Conservation (phyloP, 2,329 filamentous ascomycete genomes). For the Neospermospora avenae region DNA sequence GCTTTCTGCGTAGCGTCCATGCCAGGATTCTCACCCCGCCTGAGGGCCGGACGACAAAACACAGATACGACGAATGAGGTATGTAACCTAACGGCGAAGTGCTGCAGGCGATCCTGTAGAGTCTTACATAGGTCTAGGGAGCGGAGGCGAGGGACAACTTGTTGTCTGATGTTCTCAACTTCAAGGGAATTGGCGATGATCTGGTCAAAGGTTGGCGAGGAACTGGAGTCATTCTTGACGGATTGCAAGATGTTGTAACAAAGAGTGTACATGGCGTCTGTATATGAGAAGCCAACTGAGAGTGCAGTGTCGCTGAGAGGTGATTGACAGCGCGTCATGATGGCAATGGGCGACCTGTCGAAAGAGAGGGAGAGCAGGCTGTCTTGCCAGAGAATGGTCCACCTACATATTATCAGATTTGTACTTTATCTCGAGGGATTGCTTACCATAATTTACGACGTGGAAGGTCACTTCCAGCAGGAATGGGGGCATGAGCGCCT, state of each 20-base stretch:
- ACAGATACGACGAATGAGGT: constrained; percentile 64
- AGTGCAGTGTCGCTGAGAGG: constrained; percentile 52
- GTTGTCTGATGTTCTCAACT: constrained; percentile 37
- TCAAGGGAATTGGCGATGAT: constrained; percentile 57
- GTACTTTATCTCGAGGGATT: not conserved
- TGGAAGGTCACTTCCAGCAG: constrained; percentile 32
- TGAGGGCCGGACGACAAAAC: constrained; percentile 59
- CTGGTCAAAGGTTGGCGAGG: constrained; percentile 36
- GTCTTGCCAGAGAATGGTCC: constrained; percentile 66
- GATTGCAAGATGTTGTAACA: constrained; percentile 55
- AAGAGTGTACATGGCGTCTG: constrained; percentile 64
- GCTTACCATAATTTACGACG: constrained; percentile 33
- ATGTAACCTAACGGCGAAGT: constrained; percentile 62
- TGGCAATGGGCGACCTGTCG: constrained; percentile 63
- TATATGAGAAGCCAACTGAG: constrained; percentile 52
- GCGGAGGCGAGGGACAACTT: constrained; percentile 52
- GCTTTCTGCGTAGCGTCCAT: constrained; percentile 52
- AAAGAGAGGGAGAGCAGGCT: constrained; percentile 64
- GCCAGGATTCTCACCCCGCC: constrained; percentile 45
- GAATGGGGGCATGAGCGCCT: constrained; percentile 24
- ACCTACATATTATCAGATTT: constrained; percentile 31
- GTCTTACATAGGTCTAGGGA: constrained; percentile 62
- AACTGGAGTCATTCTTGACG: constrained; percentile 33
- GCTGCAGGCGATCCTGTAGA: constrained; percentile 58
- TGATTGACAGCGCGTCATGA: constrained; percentile 39